A percentile compares a stretch with the other conserved stretches of the same genome.
Evolutionary conservation across 495 filamentous ascomycete species (phyloP).

Genomic region (Apodospora peruviana): DNA sequence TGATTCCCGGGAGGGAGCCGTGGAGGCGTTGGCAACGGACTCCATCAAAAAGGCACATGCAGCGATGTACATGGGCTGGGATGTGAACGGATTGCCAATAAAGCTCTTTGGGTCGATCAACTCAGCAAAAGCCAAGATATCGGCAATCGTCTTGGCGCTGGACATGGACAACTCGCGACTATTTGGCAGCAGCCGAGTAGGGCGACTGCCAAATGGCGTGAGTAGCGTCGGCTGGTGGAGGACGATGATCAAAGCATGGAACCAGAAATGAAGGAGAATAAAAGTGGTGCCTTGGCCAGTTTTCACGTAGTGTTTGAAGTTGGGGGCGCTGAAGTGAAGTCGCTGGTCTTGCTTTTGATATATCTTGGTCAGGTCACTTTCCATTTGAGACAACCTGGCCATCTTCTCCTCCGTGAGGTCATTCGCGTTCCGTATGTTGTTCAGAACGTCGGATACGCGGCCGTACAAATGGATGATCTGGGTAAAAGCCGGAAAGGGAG

Average conservation of each 20-base stretch:
- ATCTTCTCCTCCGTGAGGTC: constrained; percentile 68
- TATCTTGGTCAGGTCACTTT: constrained; percentile 70
- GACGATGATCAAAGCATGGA: constrained; percentile 78
- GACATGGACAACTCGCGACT: constrained; percentile 80
- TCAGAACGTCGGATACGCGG: constrained; percentile 73
- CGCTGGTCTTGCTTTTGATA: constrained; percentile 67
- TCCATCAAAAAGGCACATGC: constrained; percentile 84
- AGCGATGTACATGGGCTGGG: constrained; percentile 84
- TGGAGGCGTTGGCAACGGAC: constrained; percentile 55
- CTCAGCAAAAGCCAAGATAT: constrained; percentile 76
- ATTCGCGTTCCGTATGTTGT: constrained; percentile 71
- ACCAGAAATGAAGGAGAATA: constrained; percentile 87
- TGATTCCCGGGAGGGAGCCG: constrained; percentile 48
- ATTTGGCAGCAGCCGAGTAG: constrained; percentile 64
- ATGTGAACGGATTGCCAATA: constrained; percentile 81
- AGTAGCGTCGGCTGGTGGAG: constrained; percentile 77
- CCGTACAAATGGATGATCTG: constrained; percentile 81
- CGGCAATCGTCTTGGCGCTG: constrained; percentile 81
- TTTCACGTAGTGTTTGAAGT: constrained; percentile 72
- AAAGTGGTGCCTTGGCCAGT: constrained; percentile 76
- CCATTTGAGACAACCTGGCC: constrained; percentile 63
- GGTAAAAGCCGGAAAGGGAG: constrained; percentile 71
- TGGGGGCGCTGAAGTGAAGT: constrained; percentile 72
- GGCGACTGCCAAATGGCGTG: constrained; percentile 63
- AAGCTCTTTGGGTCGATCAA: constrained; percentile 73